Evolutionary conservation across 768 basidiomycete genomes (phyloP).

Genomic region (Russula sp.): DNA sequence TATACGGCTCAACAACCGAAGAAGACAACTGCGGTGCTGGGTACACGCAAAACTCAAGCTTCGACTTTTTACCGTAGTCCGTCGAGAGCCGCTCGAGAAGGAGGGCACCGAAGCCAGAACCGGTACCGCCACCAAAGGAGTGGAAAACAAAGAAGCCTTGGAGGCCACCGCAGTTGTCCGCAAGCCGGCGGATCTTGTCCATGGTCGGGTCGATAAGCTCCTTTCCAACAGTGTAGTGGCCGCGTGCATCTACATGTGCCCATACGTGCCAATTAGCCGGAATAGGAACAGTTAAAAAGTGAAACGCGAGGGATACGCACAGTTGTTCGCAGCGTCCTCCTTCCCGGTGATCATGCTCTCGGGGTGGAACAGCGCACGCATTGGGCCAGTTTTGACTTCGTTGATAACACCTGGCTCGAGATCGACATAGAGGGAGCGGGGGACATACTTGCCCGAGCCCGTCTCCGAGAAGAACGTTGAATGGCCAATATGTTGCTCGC

Average conservation of each 20-base stretch:
- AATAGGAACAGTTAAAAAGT: conserved; percentile 10
- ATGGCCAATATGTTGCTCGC: conserved; percentile 75
- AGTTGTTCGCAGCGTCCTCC: conserved; percentile 99
- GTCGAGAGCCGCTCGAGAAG: conserved; percentile 92
- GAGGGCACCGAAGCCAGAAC: conserved; percentile 96
- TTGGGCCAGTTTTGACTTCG: conserved; percentile 87
- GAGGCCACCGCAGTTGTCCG: conserved; percentile 94
- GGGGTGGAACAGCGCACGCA: conserved; percentile 94
- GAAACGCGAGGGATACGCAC: conserved; percentile 40
- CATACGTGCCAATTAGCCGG: not conserved
- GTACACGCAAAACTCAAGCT: conserved; percentile 97
- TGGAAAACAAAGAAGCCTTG: conserved; percentile 99
- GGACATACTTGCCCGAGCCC: conserved; percentile 90
- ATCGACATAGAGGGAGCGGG: conserved; percentile 94
- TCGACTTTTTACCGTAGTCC: conserved; percentile 98
- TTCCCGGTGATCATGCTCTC: conserved; percentile 96
- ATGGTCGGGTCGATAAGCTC: conserved; percentile 95
- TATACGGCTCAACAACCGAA: conserved; percentile 98
- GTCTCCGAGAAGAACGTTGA: conserved; percentile 98
- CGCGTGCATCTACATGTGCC: conserved; percentile 71
- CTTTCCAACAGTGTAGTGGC: conserved; percentile 98
- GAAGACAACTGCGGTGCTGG: conserved; percentile 89
- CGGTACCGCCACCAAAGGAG: conserved; percentile 98
- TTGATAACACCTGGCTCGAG: conserved; percentile 94
- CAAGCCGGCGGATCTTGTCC: conserved; percentile 90